Conservation (phyloP, 257 asterid genomes). For the Ilex asprella region DNA sequence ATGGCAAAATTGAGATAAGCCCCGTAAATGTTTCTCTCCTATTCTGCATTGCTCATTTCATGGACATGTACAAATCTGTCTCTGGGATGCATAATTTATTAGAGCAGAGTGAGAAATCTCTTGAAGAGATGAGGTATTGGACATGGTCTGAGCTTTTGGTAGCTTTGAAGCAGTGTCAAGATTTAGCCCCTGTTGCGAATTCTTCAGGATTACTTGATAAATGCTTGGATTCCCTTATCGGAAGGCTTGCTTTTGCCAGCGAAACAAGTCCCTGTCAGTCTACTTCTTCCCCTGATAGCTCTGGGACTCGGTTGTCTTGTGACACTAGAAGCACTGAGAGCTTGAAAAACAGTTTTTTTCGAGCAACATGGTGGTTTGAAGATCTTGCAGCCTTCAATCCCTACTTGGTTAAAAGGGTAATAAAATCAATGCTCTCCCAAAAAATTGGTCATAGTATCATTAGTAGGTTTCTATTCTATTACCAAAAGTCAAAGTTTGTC, state of each 20-base stretch:
- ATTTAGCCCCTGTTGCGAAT: slow-evolving; percentile 27
- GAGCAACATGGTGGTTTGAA: slow-evolving; percentile 84
- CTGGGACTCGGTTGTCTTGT: slow-evolving; percentile 46
- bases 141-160: slow-evolving; percentile 68
- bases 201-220: slow-evolving; percentile 38
- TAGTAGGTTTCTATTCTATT: slow-evolving; percentile 58
- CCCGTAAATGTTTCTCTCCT: slow-evolving; percentile 49
- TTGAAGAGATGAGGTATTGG: slow-evolving; percentile 55
- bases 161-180: slow-evolving; percentile 52
- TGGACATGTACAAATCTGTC: slow-evolving; percentile 59
- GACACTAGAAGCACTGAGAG: slow-evolving; percentile 82
- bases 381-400: slow-evolving; percentile 41
- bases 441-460: slow-evolving; percentile 46
- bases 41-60: slow-evolving; percentile 45
- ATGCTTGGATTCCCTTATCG: slow-evolving; percentile 42
- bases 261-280: slow-evolving; percentile 79
- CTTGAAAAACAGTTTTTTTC: slow-evolving; percentile 35
- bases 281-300: slow-evolving; percentile 65
- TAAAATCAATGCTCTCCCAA: slow-evolving; percentile 37
- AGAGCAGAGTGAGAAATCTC: slow-evolving; percentile 44
- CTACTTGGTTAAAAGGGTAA: slow-evolving; percentile 25
- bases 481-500: slow-evolving; percentile 53
- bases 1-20: slow-evolving; percentile 35
- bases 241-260: slow-evolving; percentile 39
- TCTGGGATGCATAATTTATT: slow-evolving; percentile 32